These are phyloP conservation scores for Blastocystis sp. DNA, from an alignment of 352 stramenopile genomes.

Conservation along the genomic window DNA sequence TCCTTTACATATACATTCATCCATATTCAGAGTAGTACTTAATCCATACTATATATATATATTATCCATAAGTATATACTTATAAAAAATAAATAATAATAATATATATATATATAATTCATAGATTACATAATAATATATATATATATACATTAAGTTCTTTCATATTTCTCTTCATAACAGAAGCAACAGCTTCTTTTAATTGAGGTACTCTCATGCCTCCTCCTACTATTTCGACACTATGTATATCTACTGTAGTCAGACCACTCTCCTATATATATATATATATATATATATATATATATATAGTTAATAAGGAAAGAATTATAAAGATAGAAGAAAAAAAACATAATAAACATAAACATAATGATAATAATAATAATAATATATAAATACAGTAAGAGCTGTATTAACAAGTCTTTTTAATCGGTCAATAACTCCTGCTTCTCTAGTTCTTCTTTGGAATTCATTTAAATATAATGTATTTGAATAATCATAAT, in stretches of 20 bases:
- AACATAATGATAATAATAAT: too few species aligned
- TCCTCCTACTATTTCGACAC: constrained; percentile 82
- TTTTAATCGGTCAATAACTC: constrained; percentile 15
- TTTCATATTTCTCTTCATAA: constrained; percentile 63
- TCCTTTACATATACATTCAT: constrained; percentile 84
- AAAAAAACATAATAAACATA: too few species aligned
- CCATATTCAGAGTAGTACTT: constrained; percentile 92
- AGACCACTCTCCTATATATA: constrained; percentile 66
- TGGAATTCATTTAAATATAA: constrained; percentile 82
- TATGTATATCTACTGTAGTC: constrained; percentile 61
- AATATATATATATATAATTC: too few species aligned
- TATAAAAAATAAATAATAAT: too few species aligned
- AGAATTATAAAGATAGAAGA: too few species aligned
- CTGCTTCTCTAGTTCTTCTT: constrained; percentile 53
- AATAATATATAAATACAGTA: too few species aligned
- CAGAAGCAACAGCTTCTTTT: constrained; percentile 68
- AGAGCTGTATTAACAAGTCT: constrained; percentile 1
- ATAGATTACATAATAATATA: too few species aligned
- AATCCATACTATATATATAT: too few species aligned
- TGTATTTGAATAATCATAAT: constrained; percentile 79
- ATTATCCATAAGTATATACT: too few species aligned
- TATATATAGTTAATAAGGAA: too few species aligned
- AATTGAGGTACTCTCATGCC: constrained; percentile 78
- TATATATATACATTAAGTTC: too few species aligned
- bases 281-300: too few species aligned